phyloP scores from a whole-genome alignment of 2,329 filamentous ascomycete genomes.

The Alternaria angustiovoidea region DNA sequence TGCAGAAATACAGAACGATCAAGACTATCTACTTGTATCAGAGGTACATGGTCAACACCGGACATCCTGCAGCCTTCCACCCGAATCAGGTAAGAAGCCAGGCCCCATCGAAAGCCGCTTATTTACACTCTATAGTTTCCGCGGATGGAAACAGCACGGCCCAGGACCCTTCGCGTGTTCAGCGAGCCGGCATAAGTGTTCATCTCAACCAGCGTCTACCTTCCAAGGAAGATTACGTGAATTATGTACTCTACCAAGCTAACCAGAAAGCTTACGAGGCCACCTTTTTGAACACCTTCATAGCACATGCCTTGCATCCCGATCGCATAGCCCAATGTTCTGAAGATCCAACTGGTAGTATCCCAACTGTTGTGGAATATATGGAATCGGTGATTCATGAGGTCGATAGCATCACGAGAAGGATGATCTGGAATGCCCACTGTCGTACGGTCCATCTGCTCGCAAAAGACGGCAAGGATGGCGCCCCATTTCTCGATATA shows the following conservation, averaged over 20 bases:
- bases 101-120: background rate
- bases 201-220: slow-evolving; percentile 24
- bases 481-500: slow-evolving; percentile 30
- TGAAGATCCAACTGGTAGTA: background rate
- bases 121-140: background rate
- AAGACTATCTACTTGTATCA: background rate
- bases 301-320: slow-evolving; percentile 30
- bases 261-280: slow-evolving; percentile 39
- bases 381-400: slow-evolving; percentile 25
- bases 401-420: slow-evolving; percentile 27
- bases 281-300: slow-evolving; percentile 31
- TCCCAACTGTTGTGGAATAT: slow-evolving; percentile 20
- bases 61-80: slow-evolving; percentile 9
- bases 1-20: background rate
- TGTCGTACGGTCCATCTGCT: slow-evolving; percentile 29
- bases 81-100: slow-evolving; percentile 15
- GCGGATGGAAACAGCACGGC: background rate
- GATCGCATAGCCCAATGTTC: slow-evolving; percentile 24
- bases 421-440: slow-evolving; percentile 37
- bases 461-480: slow-evolving; percentile 24
- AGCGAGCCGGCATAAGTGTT: slow-evolving; percentile 15
- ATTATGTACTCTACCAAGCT: slow-evolving; percentile 36
- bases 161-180: slow-evolving; percentile 6
- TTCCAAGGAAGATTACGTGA: slow-evolving; percentile 24
- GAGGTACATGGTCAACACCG: background rate